Conservation (phyloP, 306 rosid genomes). For the Trichosanthes cucumerina region DNA sequence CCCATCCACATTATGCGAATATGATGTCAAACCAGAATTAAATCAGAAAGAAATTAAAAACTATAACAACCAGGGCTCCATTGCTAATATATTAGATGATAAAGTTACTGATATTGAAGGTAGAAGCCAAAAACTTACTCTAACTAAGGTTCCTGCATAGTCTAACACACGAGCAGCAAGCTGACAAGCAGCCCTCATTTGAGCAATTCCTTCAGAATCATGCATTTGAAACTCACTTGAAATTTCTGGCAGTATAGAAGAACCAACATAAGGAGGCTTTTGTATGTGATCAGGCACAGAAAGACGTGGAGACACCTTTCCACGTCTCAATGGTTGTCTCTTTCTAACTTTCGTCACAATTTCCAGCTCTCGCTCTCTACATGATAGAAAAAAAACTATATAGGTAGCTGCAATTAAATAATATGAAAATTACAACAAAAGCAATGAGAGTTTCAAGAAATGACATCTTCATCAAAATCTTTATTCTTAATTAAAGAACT, state of each 20-base stretch:
- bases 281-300: conserved; percentile 78
- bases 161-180: conserved; percentile 90
- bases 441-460: conserved; percentile 1
- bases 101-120: neutral
- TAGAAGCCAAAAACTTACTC: conserved; percentile 41
- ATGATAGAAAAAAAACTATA: conserved; percentile 6
- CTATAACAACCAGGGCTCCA: neutral
- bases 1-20: neutral
- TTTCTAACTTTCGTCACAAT: conserved; percentile 29
- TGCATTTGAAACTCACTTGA: conserved; percentile 62
- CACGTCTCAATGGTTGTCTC: conserved; percentile 61
- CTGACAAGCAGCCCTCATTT: conserved; percentile 80
- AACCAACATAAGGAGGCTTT: conserved; percentile 77
- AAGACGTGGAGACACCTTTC: conserved; percentile 63
- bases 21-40: neutral
- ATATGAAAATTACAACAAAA: neutral
- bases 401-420: neutral
- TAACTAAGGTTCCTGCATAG: conserved; percentile 78
- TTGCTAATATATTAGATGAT: neutral
- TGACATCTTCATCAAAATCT: neutral
- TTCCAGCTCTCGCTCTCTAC: conserved; percentile 62
- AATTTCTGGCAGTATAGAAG: conserved; percentile 60
- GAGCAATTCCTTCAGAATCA: conserved; percentile 59
- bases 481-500: neutral
- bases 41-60: neutral